Base-by-base conservation (phyloP, 1,139 yeast genomes). In the Suhomyces bribrorum region DNA sequence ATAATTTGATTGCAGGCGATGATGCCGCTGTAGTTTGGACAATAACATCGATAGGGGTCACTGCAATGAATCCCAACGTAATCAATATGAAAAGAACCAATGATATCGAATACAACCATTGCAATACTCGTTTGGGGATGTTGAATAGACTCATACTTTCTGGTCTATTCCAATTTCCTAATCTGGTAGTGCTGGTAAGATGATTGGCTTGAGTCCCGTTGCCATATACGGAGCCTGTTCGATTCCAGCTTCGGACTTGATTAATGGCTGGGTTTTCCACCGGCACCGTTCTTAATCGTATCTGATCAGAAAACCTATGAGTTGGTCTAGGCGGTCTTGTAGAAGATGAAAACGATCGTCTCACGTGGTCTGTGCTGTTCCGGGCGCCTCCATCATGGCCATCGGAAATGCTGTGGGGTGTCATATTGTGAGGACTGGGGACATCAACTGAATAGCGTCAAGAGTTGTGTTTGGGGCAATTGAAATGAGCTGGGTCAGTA, bases 1-100 rank as follows among this genome's bases (percentile, higher is more conserved):
- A 81, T 13, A 85, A 76, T 56, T 86, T 84, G 59, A 86, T 63
- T 8, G 75, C 81, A 46, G 77, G 78, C 40, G 77, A 77, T 14
- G 76, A 64, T 2, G 79, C 62, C 29, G 74, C 66, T 1, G 75
- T 58, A 2, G 90, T 81, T 59, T 83, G 90, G 1, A 78, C 77
- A 44, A 85, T 75, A 33, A 85, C 81, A 59, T 86, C 95, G n/a
- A 84, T 72, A 2, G 89, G 89, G 0, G 89, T 75, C 6, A 83
- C 86, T 3, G 83, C 67, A 8, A 82, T 65, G 42, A 86, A 75
- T 2, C 79, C 85, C 14, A 51, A 33, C 24, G 52, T 44, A 13
- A 56, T 31, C 4, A 78, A 50, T 30, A 79, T 54, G 29, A 79
- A 64, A n/a, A 81, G 54, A 14, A 73, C 62, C 40, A 80, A 64